Conservation (phyloP, 768 basidiomycete species). For the Russula foetens region DNA sequence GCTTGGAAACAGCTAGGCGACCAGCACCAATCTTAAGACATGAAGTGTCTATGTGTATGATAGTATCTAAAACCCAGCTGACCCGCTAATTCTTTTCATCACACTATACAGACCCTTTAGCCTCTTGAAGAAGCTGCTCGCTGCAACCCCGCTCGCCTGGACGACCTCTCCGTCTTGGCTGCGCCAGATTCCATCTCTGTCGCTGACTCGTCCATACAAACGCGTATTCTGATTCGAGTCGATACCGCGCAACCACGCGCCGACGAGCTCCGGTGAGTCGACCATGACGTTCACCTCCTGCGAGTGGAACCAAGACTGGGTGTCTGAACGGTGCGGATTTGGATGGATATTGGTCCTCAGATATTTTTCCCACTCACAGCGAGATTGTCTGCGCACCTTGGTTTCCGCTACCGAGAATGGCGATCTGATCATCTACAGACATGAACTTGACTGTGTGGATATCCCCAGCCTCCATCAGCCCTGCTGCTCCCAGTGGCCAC, state of each 20-base stretch:
- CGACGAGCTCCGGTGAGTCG: slow-evolving; percentile 38
- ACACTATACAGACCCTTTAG: slow-evolving; percentile 6
- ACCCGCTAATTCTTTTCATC: neutral
- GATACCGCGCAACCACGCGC: slow-evolving; percentile 38
- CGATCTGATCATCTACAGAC: slow-evolving; percentile 54
- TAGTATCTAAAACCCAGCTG: neutral
- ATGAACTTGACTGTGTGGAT: slow-evolving; percentile 48
- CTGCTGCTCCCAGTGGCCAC: neutral
- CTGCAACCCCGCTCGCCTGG: slow-evolving; percentile 15
- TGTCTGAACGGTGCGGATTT: slow-evolving; percentile 36
- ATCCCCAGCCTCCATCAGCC: neutral
- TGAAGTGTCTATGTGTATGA: neutral
- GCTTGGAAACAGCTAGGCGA: too few relatives aligned
- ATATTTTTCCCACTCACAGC: too few relatives aligned
- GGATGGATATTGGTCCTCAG: too few relatives aligned
- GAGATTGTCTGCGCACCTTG: slow-evolving; percentile 45
- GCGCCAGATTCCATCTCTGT: slow-evolving; percentile 14
- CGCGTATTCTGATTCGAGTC: slow-evolving; percentile 41
- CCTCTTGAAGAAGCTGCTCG: slow-evolving; percentile 3
- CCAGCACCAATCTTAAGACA: too few relatives aligned
- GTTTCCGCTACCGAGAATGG: slow-evolving; percentile 64
- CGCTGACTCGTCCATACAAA: slow-evolving; percentile 19
- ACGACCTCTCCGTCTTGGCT: slow-evolving; percentile 8
- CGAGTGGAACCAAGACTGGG: slow-evolving; percentile 66
- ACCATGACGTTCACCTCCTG: slow-evolving; percentile 59